phyloP scores from a whole-genome alignment of 108 stramenopile species.

The Skeletonema potamos region DNA sequence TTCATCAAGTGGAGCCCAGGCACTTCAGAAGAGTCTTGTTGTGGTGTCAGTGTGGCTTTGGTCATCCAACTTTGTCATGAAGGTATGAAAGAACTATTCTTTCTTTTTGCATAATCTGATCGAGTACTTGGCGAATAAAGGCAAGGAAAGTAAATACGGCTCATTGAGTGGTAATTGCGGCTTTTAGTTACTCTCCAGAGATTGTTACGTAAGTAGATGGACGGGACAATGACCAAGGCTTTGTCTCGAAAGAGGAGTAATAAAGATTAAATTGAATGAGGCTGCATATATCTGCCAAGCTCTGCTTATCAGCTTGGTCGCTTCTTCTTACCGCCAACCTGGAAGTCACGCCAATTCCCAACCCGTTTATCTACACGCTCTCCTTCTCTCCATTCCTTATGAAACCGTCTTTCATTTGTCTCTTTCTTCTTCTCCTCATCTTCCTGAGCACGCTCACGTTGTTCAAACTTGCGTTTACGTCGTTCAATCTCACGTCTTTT shows the following conservation, averaged over 20 bases:
- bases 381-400: constrained; percentile 77
- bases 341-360: constrained; percentile 90
- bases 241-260: no score
- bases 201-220: no score
- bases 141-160: neutral
- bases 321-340: constrained; percentile 21
- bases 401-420: constrained; percentile 63
- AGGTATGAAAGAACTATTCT: neutral
- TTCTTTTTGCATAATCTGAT: neutral
- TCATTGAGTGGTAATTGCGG: neutral
- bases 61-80: neutral
- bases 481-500: constrained; percentile 78
- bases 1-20: neutral
- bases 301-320: neutral
- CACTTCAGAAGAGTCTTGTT: neutral
- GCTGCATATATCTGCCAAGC: neutral
- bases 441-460: constrained; percentile 83
- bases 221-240: no score
- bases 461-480: constrained; percentile 72
- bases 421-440: constrained; percentile 77
- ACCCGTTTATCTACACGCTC: constrained; percentile 80
- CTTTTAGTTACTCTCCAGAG: no score
- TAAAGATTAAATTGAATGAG: no score
- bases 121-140: neutral
- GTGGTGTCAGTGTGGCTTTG: neutral